phyloP scores from a whole-genome alignment of 352 stramenopile species.

The Phytophthora macrochlamydospora region DNA sequence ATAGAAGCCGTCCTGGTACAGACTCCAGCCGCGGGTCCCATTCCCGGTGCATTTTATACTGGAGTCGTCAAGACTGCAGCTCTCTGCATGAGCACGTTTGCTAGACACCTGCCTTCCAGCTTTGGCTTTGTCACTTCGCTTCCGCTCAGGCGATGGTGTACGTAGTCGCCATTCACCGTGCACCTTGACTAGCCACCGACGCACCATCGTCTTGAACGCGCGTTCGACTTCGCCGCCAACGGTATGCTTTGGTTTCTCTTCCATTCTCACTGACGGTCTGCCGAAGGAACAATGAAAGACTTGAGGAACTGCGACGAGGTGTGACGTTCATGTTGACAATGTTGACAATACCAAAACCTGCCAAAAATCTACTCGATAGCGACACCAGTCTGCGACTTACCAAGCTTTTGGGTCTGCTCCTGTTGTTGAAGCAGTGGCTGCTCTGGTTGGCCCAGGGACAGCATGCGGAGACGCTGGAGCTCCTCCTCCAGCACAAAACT shows the following conservation, averaged over 20 bases:
- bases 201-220: conserved; percentile 17
- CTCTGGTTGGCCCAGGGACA: conserved; percentile 50
- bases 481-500: conserved; percentile 70
- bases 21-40: no score
- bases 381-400: conserved; percentile 8
- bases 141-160: no score
- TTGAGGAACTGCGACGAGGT: no score
- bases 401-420: conserved; percentile 17
- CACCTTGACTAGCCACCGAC: conserved; percentile 12
- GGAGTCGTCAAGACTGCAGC: no score
- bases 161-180: no score
- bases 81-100: no score
- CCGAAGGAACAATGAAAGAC: background rate
- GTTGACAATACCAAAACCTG: conserved; percentile 6
- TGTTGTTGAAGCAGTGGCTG: conserved; percentile 37
- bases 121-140: conserved; percentile 2
- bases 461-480: conserved; percentile 57
- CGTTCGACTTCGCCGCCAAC: conserved; percentile 10
- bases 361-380: conserved; percentile 24
- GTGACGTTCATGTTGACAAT: conserved; percentile 4
- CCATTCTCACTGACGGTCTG: background rate
- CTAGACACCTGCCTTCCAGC: background rate
- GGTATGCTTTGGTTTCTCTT: background rate
- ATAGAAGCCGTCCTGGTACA: no score
- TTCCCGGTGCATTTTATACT: no score